Evolutionary conservation across 768 basidiomycete genomes (phyloP).

Genomic region (Albatrellus ellisii): DNA sequence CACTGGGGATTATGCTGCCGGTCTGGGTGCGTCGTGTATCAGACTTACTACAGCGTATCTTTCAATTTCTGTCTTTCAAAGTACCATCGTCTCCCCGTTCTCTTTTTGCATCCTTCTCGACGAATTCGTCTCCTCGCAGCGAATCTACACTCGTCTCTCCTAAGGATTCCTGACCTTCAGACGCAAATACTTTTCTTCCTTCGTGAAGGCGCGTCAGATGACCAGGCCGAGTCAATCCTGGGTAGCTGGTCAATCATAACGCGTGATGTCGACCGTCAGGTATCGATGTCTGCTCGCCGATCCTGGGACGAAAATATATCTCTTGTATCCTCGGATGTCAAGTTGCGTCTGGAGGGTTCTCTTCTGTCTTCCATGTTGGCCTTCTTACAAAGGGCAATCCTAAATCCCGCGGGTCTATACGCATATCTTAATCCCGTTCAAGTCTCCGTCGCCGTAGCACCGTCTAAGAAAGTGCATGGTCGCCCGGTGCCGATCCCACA

Average conservation of each 20-base stretch:
- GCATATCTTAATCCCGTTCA: constrained; percentile 46
- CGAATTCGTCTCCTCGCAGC: constrained; percentile 53
- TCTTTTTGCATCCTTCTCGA: constrained; percentile 71
- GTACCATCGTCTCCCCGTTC: constrained; percentile 78
- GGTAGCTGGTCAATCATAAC: constrained; percentile 65
- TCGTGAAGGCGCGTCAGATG: constrained; percentile 30
- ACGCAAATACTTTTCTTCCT: constrained; percentile 38
- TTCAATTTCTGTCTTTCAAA: constrained; percentile 18
- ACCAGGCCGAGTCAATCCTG: constrained; percentile 42
- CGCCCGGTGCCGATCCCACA: constrained; percentile 16
- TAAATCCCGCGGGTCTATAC: constrained; percentile 52
- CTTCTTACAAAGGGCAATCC: constrained; percentile 40
- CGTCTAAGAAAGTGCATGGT: constrained; percentile 21
- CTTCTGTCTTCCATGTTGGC: constrained; percentile 26
- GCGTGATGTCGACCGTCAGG: constrained; percentile 58
- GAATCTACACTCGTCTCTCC: constrained; percentile 48
- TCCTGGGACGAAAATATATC: constrained; percentile 37
- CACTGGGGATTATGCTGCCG: constrained; percentile 53
- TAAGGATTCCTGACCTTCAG: constrained; percentile 37
- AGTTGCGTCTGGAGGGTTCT: constrained; percentile 22
- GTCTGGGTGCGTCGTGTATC: constrained; percentile 66
- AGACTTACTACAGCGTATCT: constrained; percentile 1
- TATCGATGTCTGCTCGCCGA: constrained; percentile 34
- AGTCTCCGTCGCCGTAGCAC: constrained; percentile 26
- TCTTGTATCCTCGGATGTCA: constrained; percentile 2